phyloP scores from a whole-genome alignment of 768 basidiomycete species.

The Rhodosporidiobolus odoratus region DNA sequence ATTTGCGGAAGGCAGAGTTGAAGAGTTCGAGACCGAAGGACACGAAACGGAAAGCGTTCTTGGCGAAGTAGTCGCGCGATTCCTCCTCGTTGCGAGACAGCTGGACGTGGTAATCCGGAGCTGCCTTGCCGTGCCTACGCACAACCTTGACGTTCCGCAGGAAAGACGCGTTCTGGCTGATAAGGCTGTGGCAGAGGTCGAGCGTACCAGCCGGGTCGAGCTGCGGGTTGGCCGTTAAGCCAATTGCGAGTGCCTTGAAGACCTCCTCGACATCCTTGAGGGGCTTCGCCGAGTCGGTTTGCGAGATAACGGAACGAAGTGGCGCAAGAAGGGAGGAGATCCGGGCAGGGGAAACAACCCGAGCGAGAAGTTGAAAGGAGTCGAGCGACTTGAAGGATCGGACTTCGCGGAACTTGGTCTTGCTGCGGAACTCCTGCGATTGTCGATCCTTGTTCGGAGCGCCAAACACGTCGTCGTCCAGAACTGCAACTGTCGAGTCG shows the following conservation, averaged over 20 bases:
- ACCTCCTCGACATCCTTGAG: conserved; percentile 85
- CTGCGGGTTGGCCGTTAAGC: conserved; percentile 74
- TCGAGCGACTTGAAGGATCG: conserved; percentile 75
- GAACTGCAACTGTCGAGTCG: conserved; percentile 70
- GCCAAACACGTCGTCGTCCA: conserved; percentile 83
- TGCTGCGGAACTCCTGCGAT: conserved; percentile 69
- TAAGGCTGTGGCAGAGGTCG: conserved; percentile 76
- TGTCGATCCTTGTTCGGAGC: conserved; percentile 84
- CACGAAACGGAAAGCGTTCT: conserved; percentile 87
- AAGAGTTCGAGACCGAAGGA: conserved; percentile 88
- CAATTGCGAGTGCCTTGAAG: conserved; percentile 70
- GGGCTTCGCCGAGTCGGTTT: conserved; percentile 71
- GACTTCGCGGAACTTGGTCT: conserved; percentile 90
- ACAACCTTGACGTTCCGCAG: conserved; percentile 51
- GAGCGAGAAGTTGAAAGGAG: conserved; percentile 73
- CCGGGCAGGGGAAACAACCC: conserved; percentile 66
- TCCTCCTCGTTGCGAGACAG: conserved; percentile 60
- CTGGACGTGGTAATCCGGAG: conserved; percentile 57
- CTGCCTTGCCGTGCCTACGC: conserved; percentile 29
- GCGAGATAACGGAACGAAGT: conserved; percentile 73
- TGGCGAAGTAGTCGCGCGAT: conserved; percentile 53
- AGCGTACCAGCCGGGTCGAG: conserved; percentile 67
- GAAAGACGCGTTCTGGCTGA: conserved; percentile 85
- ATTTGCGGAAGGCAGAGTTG: conserved; percentile 75
- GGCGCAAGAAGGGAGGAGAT: conserved; percentile 73